Conservation (phyloP, 345 rosid species). For the Stellera chamaejasme region DNA sequence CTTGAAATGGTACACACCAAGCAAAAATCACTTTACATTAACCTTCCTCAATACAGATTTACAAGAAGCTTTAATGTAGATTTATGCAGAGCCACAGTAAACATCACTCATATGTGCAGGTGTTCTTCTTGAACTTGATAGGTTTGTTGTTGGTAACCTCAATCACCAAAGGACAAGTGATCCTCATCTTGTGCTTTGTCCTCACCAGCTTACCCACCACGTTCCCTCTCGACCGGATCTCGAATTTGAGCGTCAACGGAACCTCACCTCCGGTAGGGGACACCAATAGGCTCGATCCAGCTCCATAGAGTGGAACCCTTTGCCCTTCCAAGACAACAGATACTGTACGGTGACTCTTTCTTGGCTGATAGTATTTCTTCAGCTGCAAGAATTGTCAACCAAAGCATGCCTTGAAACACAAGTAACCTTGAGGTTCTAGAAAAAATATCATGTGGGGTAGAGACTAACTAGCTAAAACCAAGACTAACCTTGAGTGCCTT, state of each 20-base stretch:
- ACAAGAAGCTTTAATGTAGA: too few relatives aligned
- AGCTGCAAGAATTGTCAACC: constrained; percentile 30
- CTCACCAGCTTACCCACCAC: constrained; percentile 81
- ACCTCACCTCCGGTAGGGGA: constrained; percentile 35
- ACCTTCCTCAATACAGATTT: too few relatives aligned
- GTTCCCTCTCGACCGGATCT: constrained; percentile 49
- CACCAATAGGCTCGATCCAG: constrained; percentile 45
- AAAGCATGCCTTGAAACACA: too few relatives aligned
- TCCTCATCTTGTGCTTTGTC: constrained; percentile 42
- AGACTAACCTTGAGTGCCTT: too few relatives aligned
- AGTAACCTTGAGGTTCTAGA: neutral
- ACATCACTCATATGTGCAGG: constrained; percentile 32
- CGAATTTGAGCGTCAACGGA: constrained; percentile 46
- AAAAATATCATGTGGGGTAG: neutral
- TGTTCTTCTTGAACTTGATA: constrained; percentile 39
- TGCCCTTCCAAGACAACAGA: constrained; percentile 52
- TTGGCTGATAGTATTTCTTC: constrained; percentile 64
- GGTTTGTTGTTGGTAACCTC: constrained; percentile 47
- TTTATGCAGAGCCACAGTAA: too few relatives aligned
- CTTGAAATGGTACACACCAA: too few relatives aligned
- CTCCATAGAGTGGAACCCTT: constrained; percentile 70
- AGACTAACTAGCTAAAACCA: too few relatives aligned
- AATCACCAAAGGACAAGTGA: constrained; percentile 51
- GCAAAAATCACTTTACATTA: too few relatives aligned
- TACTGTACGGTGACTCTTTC: constrained; percentile 52